phyloP scores from a whole-genome alignment of 139 green algal species.

The Coelastrella sp. region DNA sequence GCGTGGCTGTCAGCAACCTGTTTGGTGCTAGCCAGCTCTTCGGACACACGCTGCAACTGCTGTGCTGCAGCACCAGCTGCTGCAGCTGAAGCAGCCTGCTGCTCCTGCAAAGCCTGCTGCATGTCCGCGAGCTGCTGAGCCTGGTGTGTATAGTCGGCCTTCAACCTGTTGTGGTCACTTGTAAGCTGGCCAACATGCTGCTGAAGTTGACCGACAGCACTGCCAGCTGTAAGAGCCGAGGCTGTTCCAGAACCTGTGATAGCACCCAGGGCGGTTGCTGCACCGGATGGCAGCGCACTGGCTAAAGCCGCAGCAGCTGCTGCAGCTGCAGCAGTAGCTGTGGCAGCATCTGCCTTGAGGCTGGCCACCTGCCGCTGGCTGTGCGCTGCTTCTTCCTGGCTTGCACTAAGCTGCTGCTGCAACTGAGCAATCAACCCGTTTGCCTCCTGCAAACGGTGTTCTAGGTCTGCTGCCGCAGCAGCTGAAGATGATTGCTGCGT shows the following conservation, averaged over 20 bases:
- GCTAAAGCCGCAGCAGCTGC: background rate
- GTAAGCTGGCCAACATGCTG: constrained; percentile 9
- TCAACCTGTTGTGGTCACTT: background rate
- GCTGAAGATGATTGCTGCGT: background rate
- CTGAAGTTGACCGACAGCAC: background rate
- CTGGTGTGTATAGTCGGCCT: background rate
- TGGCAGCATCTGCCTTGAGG: background rate
- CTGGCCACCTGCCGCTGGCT: background rate
- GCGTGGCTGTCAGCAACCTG: background rate
- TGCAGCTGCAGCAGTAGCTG: background rate
- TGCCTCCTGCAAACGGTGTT: background rate
- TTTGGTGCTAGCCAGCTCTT: background rate
- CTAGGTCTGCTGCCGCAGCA: background rate
- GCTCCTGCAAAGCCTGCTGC: background rate
- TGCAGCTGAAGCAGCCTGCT: constrained; percentile 3
- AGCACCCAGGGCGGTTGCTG: background rate
- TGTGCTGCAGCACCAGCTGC: background rate
- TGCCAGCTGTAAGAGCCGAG: background rate
- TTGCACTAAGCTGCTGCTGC: background rate
- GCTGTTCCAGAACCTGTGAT: background rate
- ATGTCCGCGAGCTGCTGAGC: background rate
- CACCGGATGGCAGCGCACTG: background rate
- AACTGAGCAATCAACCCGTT: background rate
- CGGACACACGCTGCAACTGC: background rate
- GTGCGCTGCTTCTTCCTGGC: background rate